These are phyloP conservation scores for Fusarium hainanense DNA, from an alignment of 2,329 filamentous ascomycete species.

Conservation along the genomic window DNA sequence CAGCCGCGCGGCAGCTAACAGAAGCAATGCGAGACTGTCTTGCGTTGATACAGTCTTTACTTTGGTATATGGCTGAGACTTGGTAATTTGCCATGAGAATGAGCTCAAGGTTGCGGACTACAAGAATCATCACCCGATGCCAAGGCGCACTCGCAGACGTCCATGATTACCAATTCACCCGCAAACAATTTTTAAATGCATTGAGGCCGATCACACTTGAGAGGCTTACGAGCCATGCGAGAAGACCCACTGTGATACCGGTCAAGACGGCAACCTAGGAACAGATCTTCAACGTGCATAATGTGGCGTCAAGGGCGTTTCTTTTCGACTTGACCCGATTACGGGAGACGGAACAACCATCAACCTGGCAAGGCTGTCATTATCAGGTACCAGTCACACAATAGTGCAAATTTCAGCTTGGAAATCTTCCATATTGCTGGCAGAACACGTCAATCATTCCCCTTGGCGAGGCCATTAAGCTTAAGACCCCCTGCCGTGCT, in stretches of 20 bases:
- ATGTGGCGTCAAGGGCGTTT: slow-evolving; percentile 1
- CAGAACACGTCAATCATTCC: slow-evolving; percentile 5
- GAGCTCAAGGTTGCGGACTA: neutral
- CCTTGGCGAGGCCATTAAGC: slow-evolving; percentile 16
- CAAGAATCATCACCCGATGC: neutral
- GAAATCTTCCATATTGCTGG: neutral
- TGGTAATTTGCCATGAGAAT: neutral
- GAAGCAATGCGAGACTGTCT: neutral
- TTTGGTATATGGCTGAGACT: neutral
- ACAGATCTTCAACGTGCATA: slow-evolving; percentile 1
- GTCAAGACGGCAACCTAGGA: slow-evolving; percentile 16
- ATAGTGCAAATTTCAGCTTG: slow-evolving; percentile 7
- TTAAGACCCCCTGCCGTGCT: neutral
- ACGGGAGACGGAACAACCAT: neutral
- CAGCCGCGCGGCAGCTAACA: neutral
- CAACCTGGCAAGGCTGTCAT: neutral
- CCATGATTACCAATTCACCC: neutral
- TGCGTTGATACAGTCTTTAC: neutral
- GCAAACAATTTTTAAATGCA: neutral
- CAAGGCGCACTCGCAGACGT: neutral
- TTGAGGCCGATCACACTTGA: neutral
- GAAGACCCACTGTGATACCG: slow-evolving; percentile 9
- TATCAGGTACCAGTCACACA: neutral
- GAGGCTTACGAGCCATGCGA: slow-evolving; percentile 1
- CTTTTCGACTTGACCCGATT: neutral